Conservation (phyloP, 139 green algal genomes). For the Chlamydomonas sp. region DNA sequence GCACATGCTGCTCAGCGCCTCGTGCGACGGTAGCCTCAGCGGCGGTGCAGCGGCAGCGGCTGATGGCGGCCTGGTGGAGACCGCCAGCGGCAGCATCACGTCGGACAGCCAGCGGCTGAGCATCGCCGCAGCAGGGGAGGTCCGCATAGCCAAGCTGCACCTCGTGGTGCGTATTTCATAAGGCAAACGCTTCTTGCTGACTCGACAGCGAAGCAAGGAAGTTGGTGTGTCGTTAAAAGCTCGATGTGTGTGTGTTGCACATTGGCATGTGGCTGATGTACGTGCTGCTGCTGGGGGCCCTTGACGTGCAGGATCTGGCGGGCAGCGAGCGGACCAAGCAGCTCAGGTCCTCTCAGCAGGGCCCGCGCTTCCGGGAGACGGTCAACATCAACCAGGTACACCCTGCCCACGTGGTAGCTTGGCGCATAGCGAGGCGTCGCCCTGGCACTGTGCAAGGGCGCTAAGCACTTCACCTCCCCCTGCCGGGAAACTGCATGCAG, state of each 20-base stretch:
- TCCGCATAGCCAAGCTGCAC: constrained; percentile 53
- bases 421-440: too few relatives aligned
- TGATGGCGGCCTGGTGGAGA: neutral
- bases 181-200: neutral
- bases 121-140: neutral
- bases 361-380: constrained; percentile 59
- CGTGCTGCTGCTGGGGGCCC: neutral
- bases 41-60: neutral
- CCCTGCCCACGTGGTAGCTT: neutral
- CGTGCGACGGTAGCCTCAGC: neutral
- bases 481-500: constrained; percentile 11
- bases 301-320: constrained; percentile 44
- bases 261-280: neutral
- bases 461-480: neutral
- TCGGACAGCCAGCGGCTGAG: neutral
- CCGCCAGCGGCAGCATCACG: neutral
- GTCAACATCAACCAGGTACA: constrained; percentile 75
- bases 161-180: constrained; percentile 43
- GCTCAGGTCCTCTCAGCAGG: constrained; percentile 26
- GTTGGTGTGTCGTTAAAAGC: too few relatives aligned
- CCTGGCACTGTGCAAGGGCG: constrained; percentile 17
- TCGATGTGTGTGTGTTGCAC: neutral
- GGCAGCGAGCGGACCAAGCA: constrained; percentile 58
- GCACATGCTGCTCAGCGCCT: constrained; percentile 1
- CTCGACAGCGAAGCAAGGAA: too few relatives aligned